Evolutionary conservation across 208 protist genomes (phyloP), one percentile per base, ranked within the genome.

Genomic region (Leishmania mexicana): DNA sequence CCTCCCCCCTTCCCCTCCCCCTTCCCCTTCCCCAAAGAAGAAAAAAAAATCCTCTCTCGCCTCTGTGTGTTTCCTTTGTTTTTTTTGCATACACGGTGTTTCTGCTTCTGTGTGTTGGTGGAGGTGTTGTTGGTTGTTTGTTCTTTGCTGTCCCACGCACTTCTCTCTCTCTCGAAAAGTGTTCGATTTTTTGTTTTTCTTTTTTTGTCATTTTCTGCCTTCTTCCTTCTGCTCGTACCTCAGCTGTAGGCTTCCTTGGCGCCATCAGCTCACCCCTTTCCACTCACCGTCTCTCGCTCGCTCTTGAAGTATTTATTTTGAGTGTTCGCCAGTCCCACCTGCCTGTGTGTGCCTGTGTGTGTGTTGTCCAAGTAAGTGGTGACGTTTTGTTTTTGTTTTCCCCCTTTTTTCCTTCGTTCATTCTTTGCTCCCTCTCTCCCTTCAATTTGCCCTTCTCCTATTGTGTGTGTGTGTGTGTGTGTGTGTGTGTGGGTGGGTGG

Each of bases 301-400:
- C 17, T 62, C 13, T 62, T 38, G 62, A 40, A 40, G 15, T 38
- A 31, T n/a, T 38, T 3, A 40, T 19, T 84, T 77, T 38, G 62
- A 64, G 58, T 31, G 58, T 28, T 3, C 42, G 3, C 5, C n/a
- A 60, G 35, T 54, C 51, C 47, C 58, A 11, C 65, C 31, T 76
- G 31, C 10, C 51, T 54, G 51, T 17, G 35, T 40, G 38, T 51
- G 49, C n/a, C 24, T 38, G 40, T 62, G 21, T 17, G 21, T 17
- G 19, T 62, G 57, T n/a, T 31, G 21, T 58, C 0, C 75, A 58
- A 19, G 13, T 24, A 10, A 78, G 19, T 35, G 17, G 58, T 78
- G 49, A 49, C 58, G 64, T 54, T 83, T 62, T 51, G 71, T 53
- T 79, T 79, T 65, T 24, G 28, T 49, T 31, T 54, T 19, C 38